Base-by-base conservation (phyloP, 2,329 filamentous ascomycete genomes). In the Eurotiales sp. region DNA sequence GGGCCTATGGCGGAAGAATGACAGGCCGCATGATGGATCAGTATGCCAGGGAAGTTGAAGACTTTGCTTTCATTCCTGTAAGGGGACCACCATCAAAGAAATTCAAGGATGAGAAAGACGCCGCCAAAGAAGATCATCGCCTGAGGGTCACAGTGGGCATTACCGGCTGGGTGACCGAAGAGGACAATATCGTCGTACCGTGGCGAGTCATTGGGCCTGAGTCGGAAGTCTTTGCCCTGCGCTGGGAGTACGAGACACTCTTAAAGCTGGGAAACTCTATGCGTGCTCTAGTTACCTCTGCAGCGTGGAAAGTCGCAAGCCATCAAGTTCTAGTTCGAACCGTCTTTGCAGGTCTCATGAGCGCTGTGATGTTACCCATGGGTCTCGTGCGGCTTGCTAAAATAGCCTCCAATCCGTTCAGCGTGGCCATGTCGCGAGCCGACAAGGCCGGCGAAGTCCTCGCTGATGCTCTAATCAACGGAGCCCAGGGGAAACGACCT, bases 1-100 rank as follows among this genome's bases (percentile, higher is more conserved):
- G 93, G 8, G 88, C 93, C n/a, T 96, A 95, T 64, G 88, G 88
- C 39, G 84, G 86, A 1, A 82, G 85, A 30, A 91, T 95, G 78
- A 88, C 87, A 0, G 83, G 85, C 47, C 86, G 90, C 66, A 89
- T 91, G 77, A 87, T 96, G 78, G 89, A 96, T 57, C 78, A 85
- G n/a, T 95, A 95, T 65, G 81, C 87, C 10, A 84, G 84, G 59
- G 90, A 96, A 57, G 85, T 97, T 14, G 84, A 89, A 60, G 91
- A 97, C 63, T 95, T 96, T 68, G 89, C 83, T 0, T 88, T 97
- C 61, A 71, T 96, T 10, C 88, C 90, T 0, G 75, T 95, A 14
- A 81, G 83, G 47, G 79, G 80, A 12, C 64, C 72, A 12, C 64
- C 72, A 12, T 66, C 64, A 40, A 61, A 83, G 55, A 66, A 77